phyloP scores from a whole-genome alignment of 2,329 filamentous ascomycete genomes.

The Bipolaris bicolor region DNA sequence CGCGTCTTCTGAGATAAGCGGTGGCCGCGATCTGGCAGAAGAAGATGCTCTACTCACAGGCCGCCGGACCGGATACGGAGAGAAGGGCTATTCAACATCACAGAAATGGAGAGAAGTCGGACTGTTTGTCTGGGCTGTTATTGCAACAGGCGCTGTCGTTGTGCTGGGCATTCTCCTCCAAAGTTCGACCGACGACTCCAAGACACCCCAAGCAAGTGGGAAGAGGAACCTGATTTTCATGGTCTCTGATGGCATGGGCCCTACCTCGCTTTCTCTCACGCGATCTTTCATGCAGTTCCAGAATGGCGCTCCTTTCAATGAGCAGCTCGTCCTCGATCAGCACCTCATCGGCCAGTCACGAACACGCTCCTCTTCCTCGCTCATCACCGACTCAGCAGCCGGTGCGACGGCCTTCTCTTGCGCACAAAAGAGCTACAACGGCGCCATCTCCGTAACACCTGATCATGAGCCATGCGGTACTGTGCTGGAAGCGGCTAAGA shows the following conservation, averaged over 20 bases:
- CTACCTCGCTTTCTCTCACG: constrained; percentile 85
- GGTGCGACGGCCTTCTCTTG: constrained; percentile 97
- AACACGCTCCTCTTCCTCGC: constrained; percentile 80
- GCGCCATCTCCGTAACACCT: constrained; percentile 87
- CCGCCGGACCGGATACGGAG: constrained; percentile 47
- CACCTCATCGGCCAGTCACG: constrained; percentile 90
- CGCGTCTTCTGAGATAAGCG: constrained; percentile 62
- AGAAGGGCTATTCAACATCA: constrained; percentile 41
- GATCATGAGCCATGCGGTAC: constrained; percentile 88
- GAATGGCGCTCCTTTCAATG: constrained; percentile 72
- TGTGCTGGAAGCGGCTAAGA: constrained; percentile 90
- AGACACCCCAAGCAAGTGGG: constrained; percentile 53
- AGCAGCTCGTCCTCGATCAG: constrained; percentile 80
- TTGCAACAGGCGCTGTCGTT: constrained; percentile 80
- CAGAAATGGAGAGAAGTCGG: constrained; percentile 74
- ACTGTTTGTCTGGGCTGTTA: constrained; percentile 80
- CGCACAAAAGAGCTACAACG: constrained; percentile 92
- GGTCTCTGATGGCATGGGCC: constrained; percentile 99
- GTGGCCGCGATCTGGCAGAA: constrained; percentile 63
- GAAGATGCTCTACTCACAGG: constrained; percentile 68
- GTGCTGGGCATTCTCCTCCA: constrained; percentile 83
- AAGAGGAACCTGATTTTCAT: constrained; percentile 98
- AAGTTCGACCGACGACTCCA: constrained; percentile 51
- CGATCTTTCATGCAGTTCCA: constrained; percentile 83
- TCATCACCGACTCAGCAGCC: constrained; percentile 96